Evolutionary conservation across 2,329 filamentous ascomycete species (phyloP).

Genomic region (Thyridium curvatum): DNA sequence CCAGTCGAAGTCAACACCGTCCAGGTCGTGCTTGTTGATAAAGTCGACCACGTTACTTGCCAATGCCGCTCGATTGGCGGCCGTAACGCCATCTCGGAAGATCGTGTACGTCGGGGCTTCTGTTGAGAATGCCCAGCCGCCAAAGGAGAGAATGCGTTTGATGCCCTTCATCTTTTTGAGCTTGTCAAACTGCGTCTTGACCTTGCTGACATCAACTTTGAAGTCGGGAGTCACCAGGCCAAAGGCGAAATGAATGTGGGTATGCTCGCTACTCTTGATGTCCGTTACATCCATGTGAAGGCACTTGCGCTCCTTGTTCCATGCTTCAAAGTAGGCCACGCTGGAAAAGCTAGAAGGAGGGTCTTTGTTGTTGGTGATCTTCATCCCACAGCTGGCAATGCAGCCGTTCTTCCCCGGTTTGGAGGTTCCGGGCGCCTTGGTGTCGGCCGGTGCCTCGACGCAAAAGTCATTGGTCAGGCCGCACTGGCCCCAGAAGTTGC

Average conservation of each 20-base stretch:
- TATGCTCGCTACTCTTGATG: conserved; percentile 14
- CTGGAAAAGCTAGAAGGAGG: not conserved
- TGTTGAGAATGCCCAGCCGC: conserved; percentile 25
- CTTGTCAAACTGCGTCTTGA: conserved; percentile 17
- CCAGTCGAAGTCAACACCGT: conserved; percentile 38
- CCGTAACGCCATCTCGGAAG: not conserved
- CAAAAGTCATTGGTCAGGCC: conserved; percentile 29
- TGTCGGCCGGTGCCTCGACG: conserved; percentile 17
- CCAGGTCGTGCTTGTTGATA: conserved; percentile 12
- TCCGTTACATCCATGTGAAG: conserved; percentile 16
- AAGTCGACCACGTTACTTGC: conserved; percentile 15
- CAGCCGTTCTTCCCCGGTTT: conserved; percentile 22
- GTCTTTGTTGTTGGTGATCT: conserved; percentile 13
- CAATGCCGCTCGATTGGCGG: conserved; percentile 9
- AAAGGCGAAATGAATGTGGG: conserved; percentile 26
- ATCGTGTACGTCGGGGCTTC: conserved; percentile 2
- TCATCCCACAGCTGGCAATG: conserved; percentile 29
- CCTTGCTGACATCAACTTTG: conserved; percentile 11
- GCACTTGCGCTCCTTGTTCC: conserved; percentile 20
- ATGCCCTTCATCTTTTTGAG: conserved; percentile 23
- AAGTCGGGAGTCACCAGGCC: conserved; percentile 14
- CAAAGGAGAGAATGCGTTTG: conserved; percentile 29
- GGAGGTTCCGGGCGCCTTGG: conserved; percentile 29
- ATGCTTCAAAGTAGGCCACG: conserved; percentile 30
- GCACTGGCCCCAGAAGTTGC: conserved; percentile 26